A percentile compares a stretch with the other conserved stretches of the same genome.
phyloP scores from a whole-genome alignment of 495 filamentous ascomycete species.

The Aspergillus indologenus region DNA sequence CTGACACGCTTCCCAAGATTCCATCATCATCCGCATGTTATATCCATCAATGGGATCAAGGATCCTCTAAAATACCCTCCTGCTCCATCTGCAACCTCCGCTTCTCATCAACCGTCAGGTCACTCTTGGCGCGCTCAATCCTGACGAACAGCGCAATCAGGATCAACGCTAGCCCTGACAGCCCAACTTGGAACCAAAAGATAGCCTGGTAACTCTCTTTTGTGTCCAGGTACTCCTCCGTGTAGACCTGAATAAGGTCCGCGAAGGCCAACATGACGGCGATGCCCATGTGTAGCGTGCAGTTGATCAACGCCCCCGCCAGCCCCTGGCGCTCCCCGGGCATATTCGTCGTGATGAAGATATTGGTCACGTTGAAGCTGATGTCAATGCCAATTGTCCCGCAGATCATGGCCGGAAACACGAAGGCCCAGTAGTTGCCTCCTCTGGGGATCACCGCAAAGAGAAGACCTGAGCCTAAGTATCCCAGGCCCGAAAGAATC shows the following conservation, averaged over 20 bases:
- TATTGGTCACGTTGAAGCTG: constrained; percentile 77
- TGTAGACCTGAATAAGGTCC: constrained; percentile 62
- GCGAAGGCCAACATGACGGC: constrained; percentile 75
- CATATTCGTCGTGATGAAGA: constrained; percentile 78
- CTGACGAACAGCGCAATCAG: constrained; percentile 61
- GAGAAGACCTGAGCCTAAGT: constrained; percentile 61
- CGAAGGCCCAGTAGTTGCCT: constrained; percentile 65
- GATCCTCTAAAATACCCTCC: background rate
- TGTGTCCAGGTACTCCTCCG: constrained; percentile 36
- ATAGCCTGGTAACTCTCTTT: constrained; percentile 57
- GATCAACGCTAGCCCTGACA: constrained; percentile 52
- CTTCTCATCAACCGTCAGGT: constrained; percentile 64
- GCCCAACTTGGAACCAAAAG: constrained; percentile 66
- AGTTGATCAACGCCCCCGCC: constrained; percentile 68
- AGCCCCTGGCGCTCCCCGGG: constrained; percentile 69
- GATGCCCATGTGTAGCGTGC: constrained; percentile 73
- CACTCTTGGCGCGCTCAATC: constrained; percentile 64
- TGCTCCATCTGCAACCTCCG: background rate
- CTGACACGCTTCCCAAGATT: no score
- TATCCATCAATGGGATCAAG: no score
- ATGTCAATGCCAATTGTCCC: constrained; percentile 81
- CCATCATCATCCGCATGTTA: no score
- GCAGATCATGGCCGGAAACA: constrained; percentile 81
- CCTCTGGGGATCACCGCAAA: constrained; percentile 68
- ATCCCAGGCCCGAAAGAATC: constrained; percentile 62